Evolutionary conservation across 2,329 filamentous ascomycete species (phyloP).

Genomic region (Calonectria pauciramosa): DNA sequence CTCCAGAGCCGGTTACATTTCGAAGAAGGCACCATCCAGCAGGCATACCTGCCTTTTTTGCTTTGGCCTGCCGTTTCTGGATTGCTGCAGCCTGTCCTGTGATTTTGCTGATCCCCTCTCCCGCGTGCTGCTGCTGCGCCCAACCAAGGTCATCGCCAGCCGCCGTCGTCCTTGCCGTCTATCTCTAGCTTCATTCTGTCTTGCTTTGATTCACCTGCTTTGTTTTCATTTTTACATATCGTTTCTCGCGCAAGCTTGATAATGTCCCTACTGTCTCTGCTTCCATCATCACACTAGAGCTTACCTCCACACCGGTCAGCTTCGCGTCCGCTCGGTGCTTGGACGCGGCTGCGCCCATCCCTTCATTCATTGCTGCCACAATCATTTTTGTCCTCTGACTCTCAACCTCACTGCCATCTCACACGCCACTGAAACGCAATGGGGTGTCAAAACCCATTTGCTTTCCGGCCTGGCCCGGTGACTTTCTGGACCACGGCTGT

Average conservation of each 20-base stretch:
- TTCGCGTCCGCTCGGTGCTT: background rate
- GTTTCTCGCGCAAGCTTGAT: background rate
- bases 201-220: background rate
- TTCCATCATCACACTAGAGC: conserved; percentile 19
- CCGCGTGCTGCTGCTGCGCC: conserved; percentile 24
- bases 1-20: conserved; percentile 6
- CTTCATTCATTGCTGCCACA: background rate
- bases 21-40: conserved; percentile 8
- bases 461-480: conserved; percentile 85
- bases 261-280: conserved; percentile 19
- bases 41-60: conserved; percentile 11
- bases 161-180: conserved; percentile 17
- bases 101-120: conserved; percentile 20
- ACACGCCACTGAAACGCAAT: conserved; percentile 34
- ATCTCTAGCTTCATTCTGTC: conserved; percentile 1
- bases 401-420: background rate
- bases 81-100: background rate
- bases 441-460: conserved; percentile 69
- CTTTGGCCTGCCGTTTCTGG: conserved; percentile 12
- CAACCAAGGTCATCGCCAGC: conserved; percentile 15
- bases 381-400: background rate
- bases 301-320: conserved; percentile 10
- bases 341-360: conserved; percentile 12
- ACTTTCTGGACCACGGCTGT: conserved; percentile 82
- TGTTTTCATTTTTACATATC: background rate